These are phyloP conservation scores for Diaporthe eres DNA, from an alignment of 2,329 filamentous ascomycete genomes.

Conservation along the genomic window DNA sequence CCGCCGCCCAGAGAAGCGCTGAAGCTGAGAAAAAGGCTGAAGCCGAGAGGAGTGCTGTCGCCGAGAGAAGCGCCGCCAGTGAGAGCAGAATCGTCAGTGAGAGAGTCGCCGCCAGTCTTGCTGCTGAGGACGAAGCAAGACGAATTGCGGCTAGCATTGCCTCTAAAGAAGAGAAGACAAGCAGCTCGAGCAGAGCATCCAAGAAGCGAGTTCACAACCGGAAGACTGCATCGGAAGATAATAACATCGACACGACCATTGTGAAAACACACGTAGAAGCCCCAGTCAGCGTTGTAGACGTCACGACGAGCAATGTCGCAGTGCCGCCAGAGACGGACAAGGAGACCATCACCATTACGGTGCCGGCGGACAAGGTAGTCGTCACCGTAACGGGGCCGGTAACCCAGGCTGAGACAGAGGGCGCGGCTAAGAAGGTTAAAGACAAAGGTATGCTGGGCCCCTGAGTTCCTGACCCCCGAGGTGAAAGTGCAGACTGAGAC, in stretches of 20 bases:
- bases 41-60: not conserved
- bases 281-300: not conserved
- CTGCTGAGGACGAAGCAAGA: not conserved
- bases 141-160: not conserved
- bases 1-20: not conserved
- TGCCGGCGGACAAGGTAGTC: conserved; percentile 4
- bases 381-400: not conserved
- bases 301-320: not conserved
- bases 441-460: not conserved
- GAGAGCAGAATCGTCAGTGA: not conserved
- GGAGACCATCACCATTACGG: conserved; percentile 11
- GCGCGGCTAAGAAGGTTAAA: not conserved
- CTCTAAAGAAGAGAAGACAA: not conserved
- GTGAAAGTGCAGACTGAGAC: not conserved
- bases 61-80: not conserved
- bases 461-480: not conserved
- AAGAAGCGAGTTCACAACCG: not conserved
- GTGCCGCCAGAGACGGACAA: not conserved
- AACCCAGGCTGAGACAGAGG: not conserved
- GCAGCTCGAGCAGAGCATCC: not conserved
- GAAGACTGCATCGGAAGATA: not conserved
- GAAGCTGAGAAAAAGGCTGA: not conserved
- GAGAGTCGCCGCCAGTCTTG: not conserved
- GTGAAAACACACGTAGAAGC: not conserved
- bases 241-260: not conserved